phyloP scores from a whole-genome alignment of 2,329 filamentous ascomycete species.

The Diaporthe sp. region DNA sequence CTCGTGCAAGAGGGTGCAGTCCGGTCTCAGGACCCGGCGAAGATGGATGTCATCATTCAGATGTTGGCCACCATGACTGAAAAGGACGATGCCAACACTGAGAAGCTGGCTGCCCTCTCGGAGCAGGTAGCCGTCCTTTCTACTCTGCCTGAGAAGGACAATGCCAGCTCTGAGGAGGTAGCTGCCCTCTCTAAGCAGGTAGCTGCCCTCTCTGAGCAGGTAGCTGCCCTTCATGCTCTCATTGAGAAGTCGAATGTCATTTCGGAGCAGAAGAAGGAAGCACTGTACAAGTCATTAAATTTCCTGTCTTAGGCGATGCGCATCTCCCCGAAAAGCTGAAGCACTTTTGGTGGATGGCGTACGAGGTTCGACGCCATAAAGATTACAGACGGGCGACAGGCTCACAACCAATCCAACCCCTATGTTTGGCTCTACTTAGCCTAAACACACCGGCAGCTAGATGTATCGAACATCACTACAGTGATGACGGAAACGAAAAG shows the following conservation, averaged over 20 bases:
- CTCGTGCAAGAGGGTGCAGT: neutral
- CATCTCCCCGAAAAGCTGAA: no score
- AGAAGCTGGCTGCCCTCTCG: neutral
- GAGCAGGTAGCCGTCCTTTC: neutral
- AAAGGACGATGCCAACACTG: neutral
- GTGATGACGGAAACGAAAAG: no score
- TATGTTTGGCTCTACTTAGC: no score
- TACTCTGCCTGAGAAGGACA: neutral
- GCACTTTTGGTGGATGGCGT: no score
- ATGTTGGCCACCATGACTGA: neutral
- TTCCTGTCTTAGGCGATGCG: neutral
- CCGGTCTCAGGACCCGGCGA: neutral
- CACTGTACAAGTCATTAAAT: neutral
- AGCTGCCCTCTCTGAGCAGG: neutral
- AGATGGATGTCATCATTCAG: neutral
- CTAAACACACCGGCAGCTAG: no score
- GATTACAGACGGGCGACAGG: no score
- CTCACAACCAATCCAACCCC: no score
- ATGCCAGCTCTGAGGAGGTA: neutral
- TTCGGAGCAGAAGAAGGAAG: neutral
- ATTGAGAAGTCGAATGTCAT: neutral
- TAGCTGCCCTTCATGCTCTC: neutral
- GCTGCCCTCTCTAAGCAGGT: neutral
- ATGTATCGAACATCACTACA: no score
- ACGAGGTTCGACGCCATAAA: no score